These are phyloP conservation scores for Penicillium soppii DNA, from an alignment of 495 filamentous ascomycete genomes.

Conservation along the genomic window DNA sequence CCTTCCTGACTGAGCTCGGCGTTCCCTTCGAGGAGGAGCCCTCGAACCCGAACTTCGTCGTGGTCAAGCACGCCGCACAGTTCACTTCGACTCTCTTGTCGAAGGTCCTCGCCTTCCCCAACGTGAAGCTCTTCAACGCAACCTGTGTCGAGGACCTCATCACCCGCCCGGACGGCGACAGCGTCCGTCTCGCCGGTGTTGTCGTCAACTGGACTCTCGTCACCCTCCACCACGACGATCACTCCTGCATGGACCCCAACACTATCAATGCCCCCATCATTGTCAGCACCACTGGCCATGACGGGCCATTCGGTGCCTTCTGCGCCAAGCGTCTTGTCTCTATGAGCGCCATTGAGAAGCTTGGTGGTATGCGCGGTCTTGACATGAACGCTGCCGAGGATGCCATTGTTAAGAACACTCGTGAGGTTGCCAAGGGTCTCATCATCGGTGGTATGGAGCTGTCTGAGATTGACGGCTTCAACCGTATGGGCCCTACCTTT, in stretches of 20 bases:
- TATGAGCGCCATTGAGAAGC: slow-evolving; percentile 76
- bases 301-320: slow-evolving; percentile 90
- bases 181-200: slow-evolving; percentile 75
- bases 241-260: slow-evolving; percentile 94
- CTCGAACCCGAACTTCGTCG: slow-evolving; percentile 78
- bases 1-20: slow-evolving; percentile 75
- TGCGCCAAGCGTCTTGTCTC: slow-evolving; percentile 78
- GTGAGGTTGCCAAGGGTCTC: slow-evolving; percentile 81
- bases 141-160: slow-evolving; percentile 89
- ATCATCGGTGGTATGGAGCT: slow-evolving; percentile 95
- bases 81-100: slow-evolving; percentile 85
- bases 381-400: slow-evolving; percentile 91
- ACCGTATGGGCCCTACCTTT: slow-evolving; percentile 80
- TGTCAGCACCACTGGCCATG: slow-evolving; percentile 86
- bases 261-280: slow-evolving; percentile 88
- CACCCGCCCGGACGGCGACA: slow-evolving; percentile 56
- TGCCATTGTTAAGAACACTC: slow-evolving; percentile 84
- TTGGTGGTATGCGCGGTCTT: slow-evolving; percentile 86
- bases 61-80: slow-evolving; percentile 89
- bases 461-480: slow-evolving; percentile 84
- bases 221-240: slow-evolving; percentile 86
- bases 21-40: slow-evolving; percentile 86
- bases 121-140: slow-evolving; percentile 95
- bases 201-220: slow-evolving; percentile 95
- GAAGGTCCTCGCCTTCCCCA: slow-evolving; percentile 77